These are phyloP conservation scores for Durio zibethinus DNA, from an alignment of 345 rosid genomes.

Conservation along the genomic window DNA sequence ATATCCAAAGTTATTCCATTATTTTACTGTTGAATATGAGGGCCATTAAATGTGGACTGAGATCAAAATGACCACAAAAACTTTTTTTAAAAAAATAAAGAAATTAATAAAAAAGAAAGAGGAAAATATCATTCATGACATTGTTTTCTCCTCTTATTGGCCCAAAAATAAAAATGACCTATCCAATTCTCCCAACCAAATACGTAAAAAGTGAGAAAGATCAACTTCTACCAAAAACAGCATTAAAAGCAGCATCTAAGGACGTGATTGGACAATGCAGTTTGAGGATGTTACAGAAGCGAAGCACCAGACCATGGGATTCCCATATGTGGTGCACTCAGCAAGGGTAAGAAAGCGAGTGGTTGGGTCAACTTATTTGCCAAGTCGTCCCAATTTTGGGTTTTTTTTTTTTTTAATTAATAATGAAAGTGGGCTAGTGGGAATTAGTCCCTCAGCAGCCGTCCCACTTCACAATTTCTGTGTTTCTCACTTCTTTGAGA, in stretches of 20 bases:
- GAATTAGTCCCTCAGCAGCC: neutral
- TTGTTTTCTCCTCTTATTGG: neutral
- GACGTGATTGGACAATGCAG: neutral
- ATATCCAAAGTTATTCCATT: no score
- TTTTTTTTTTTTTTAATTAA: no score
- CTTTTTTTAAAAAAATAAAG: no score
- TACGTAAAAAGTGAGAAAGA: neutral
- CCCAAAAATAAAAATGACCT: neutral
- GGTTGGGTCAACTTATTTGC: conserved; percentile 6
- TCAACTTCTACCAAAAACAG: neutral
- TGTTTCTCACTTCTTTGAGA: neutral
- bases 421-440: neutral
- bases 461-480: neutral
- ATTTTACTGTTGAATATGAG: no score
- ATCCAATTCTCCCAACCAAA: neutral
- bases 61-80: no score
- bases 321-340: neutral
- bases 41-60: no score
- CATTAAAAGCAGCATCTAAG: neutral
- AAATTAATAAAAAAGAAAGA: no score
- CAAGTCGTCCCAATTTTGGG: neutral
- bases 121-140: neutral
- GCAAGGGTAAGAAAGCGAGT: neutral
- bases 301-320: neutral
- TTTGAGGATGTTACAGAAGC: conserved; percentile 1